Evolutionary conservation across 768 basidiomycete genomes (phyloP), one percentile per base, ranked within the genome.

Genomic region (Dioszegia crocea): DNA sequence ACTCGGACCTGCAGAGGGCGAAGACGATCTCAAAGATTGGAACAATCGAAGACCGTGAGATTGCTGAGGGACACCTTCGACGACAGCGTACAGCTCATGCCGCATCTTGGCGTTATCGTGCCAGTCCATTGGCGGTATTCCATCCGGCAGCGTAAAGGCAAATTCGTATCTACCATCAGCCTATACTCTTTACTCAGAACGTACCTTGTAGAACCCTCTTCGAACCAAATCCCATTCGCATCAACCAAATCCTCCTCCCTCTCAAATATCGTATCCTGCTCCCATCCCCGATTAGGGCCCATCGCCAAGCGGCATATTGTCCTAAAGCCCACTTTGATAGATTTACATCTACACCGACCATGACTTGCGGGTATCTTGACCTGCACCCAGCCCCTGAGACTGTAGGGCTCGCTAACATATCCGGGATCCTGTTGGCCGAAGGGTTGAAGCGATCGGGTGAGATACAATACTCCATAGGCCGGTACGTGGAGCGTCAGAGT

Each of bases 111-210:
- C 68, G 29, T 60, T 53, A 11, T 61, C 61, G 45, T 70, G 68
- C 49, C 64, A 59, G 46, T 73, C 71, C 50, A 70, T 67, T 3
- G 60, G 40, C 4, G 65, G 57, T n/a, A 68, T 31, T 9, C 60
- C 60, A 19, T 57, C 54, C n/a, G 71, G 68, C 4, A 73, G 38
- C 24, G 65, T 64, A n/a, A 73, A 39, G 31, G 64, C 58, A 44
- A 69, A 70, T 29, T 61, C 68, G 49, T 67, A 73, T 46, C 64
- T 66, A 14, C 11, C 11, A 27, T 40, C 23, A 44, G 38, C 21
- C n/a, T 23, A 4, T 24, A 9, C 19, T 31, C 23, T 55, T 11
- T 5, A 19, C 8, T 4, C 8, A 8, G 9, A 26, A 29, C 59
- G 43, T 23, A 61, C 60, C 52, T 43, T 29, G 68, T 66, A 30